Evolutionary conservation across 1,284 basidiomycete genomes (phyloP), one percentile per base, ranked within the genome.

Genomic region (Rhodotorula sp.): DNA sequence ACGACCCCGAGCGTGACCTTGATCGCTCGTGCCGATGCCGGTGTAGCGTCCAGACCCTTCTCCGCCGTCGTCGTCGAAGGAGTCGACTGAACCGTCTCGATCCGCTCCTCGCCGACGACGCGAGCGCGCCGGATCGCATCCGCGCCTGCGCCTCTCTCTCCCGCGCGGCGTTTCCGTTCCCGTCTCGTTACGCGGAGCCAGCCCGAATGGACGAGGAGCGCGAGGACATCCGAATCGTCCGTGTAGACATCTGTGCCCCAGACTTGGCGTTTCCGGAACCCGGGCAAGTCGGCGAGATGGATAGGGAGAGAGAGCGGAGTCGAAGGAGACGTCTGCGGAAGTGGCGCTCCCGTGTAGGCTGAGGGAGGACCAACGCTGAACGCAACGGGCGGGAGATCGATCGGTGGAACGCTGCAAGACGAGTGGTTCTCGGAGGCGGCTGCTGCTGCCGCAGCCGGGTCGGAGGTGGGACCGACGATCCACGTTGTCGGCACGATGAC

Each of bases 221-320:
- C 81, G 1, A 85, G 79, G 8, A 85, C 79, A 75, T 85, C 84
- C 37, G 84, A 85, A 76, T 86, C 85, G 77, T 86, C 85, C n/a
- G 85, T 86, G 75, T 85, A 86, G 51, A 86, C 83, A 65, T 86
- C 85, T 6, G 84, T 85, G 10, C 85, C 85, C 85, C 85, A 86
- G 45, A 85, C 77, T 54, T 81, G 79, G 48, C 84, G 78, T 42
- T 79, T 67, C 18, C 68, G 64, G 1, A 78, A 22, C 14, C 56
- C 51, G n/a, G 69, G 64, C 26, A 77, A 67, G 57, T 78, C 76
- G 72, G 66, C 74, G n/a, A 78, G 24, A 46, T 67, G 62, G 4
- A 60, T 29, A 12, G 71, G 72, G 26, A 73, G 51, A 30, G 37
- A 24, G 54, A 71, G 58, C 37, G 48, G 66, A 33, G 69, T 55